Evolutionary conservation across 495 filamentous ascomycete species (phyloP).

Genomic region (Collariella sp.): DNA sequence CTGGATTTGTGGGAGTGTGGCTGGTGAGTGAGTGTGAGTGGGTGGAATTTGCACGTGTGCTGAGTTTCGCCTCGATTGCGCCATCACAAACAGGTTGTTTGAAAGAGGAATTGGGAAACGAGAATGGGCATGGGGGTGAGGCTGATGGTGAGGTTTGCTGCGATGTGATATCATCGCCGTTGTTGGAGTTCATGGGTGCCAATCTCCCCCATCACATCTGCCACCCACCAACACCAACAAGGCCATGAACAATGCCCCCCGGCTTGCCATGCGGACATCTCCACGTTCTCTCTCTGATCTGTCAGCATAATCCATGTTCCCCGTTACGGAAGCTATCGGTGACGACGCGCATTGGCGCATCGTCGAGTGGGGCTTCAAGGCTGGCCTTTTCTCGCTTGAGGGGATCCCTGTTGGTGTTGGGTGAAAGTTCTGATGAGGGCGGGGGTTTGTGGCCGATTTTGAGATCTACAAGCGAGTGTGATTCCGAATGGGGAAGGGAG

Average conservation of each 20-base stretch:
- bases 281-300: constrained; percentile 6
- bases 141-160: not conserved
- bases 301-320: constrained; percentile 8
- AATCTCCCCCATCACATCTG: constrained; percentile 8
- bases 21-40: not conserved
- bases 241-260: not conserved
- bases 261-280: constrained; percentile 1
- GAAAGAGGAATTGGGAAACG: not conserved
- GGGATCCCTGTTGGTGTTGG: not conserved
- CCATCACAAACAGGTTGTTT: constrained; percentile 6
- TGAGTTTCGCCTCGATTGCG: constrained; percentile 1
- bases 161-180: not conserved
- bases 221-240: not conserved
- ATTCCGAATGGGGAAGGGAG: not conserved
- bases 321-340: constrained; percentile 19
- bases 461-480: not conserved
- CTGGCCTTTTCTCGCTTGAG: not conserved
- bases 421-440: not conserved
- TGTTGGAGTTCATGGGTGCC: not conserved
- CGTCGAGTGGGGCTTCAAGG: not conserved
- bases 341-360: constrained; percentile 14
- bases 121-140: too few species aligned
- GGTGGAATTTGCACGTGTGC: constrained; percentile 2
- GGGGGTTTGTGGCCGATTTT: not conserved
- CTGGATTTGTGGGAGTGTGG: too few species aligned